A percentile compares a stretch with the other conserved stretches of the same genome.
These are phyloP conservation scores for Thelonectria rubi DNA, from an alignment of 2,329 filamentous ascomycete species.

Conservation along the genomic window DNA sequence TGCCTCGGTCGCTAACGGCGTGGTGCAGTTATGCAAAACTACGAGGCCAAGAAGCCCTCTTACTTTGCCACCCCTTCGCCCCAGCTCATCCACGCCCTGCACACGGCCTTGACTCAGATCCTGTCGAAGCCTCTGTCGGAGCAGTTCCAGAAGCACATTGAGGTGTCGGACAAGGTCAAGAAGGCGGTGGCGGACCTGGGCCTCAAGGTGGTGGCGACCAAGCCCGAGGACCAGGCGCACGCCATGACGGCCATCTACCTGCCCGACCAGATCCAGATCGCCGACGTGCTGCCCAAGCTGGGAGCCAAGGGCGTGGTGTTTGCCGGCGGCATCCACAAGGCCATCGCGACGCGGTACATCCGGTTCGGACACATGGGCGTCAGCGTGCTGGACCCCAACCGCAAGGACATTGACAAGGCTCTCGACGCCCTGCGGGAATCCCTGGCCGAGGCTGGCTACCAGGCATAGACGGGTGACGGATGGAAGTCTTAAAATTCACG, in stretches of 20 bases:
- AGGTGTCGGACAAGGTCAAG: constrained; percentile 86
- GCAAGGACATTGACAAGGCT: constrained; percentile 85
- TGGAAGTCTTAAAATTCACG: constrained; percentile 27
- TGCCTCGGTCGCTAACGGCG: constrained; percentile 27
- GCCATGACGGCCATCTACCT: constrained; percentile 98
- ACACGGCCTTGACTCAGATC: constrained; percentile 89
- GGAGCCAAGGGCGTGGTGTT: constrained; percentile 91
- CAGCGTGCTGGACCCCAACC: constrained; percentile 81
- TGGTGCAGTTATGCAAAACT: constrained; percentile 91
- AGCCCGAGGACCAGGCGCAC: constrained; percentile 91
- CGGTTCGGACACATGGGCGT: constrained; percentile 98
- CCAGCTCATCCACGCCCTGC: constrained; percentile 90
- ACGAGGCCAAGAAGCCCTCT: constrained; percentile 95
- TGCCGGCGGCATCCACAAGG: constrained; percentile 94
- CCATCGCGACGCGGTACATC: constrained; percentile 92
- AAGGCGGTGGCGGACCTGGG: constrained; percentile 81
- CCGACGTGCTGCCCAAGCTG: constrained; percentile 86
- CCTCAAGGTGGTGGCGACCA: constrained; percentile 83
- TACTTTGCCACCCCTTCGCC: constrained; percentile 98
- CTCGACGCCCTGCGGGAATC: constrained; percentile 79
- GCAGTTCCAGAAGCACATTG: constrained; percentile 83
- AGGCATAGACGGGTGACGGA: constrained; percentile 41
- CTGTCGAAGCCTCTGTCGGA: constrained; percentile 81
- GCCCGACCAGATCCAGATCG: constrained; percentile 81
- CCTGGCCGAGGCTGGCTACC: constrained; percentile 77